These are phyloP conservation scores for Cucurbita moschata DNA, from an alignment of 306 rosid species.

Conservation along the genomic window DNA sequence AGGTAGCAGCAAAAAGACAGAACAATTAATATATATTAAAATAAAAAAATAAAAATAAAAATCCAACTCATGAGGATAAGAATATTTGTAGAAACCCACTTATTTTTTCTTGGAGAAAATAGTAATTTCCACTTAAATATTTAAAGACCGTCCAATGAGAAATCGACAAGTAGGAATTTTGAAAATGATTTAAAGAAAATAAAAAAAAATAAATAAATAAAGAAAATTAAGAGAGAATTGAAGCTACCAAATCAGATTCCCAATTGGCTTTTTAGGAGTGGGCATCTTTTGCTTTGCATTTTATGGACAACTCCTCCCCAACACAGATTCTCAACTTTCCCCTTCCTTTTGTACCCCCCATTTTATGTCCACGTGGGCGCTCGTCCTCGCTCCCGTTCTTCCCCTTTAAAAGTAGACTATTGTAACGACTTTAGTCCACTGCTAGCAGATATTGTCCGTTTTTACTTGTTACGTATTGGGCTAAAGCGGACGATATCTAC, in stretches of 20 bases:
- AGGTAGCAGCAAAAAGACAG: background rate
- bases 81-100: background rate
- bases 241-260: slow-evolving; percentile 2
- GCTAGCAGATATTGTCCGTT: too few species aligned
- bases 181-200: background rate
- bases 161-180: background rate
- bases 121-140: background rate
- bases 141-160: background rate
- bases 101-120: background rate
- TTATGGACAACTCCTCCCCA: background rate
- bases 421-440: too few species aligned
- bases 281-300: slow-evolving; percentile 8
- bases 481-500: too few species aligned
- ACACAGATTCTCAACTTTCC: background rate
- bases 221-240: background rate
- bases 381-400: too few species aligned
- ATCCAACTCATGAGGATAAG: background rate
- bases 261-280: background rate
- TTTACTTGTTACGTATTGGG: too few species aligned
- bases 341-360: background rate
- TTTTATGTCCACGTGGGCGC: background rate
- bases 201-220: background rate
- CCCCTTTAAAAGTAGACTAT: too few species aligned
- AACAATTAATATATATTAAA: background rate
- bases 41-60: too few species aligned